Evolutionary conservation across 179 eudicot genomes (phyloP), one percentile per base, ranked within the genome.

Genomic region (Vitellaria paradoxa): DNA sequence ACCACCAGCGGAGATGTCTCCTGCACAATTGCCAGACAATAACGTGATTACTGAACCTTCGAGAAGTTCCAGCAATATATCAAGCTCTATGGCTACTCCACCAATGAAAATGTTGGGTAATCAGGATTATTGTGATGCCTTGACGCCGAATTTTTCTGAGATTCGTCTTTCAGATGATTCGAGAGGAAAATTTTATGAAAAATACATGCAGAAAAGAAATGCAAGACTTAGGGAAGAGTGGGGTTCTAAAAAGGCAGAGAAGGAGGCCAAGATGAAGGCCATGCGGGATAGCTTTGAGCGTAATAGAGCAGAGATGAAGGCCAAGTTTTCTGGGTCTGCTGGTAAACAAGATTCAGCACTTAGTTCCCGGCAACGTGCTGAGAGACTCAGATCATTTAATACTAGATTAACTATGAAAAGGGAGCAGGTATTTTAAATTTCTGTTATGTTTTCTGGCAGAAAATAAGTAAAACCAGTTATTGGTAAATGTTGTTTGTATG

Each of bases 161-260:
- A 83, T 88, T 70, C 78, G 86, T 79, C 79, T 85, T 71, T 81
- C 88, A 60, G 97, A 92, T 63, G 93, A 91, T 75, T 91, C 91
- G 26, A 87, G 87, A 82, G 99, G 99, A 42, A 94, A 89, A 80
- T 79, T 80, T 18, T 96, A 96, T 73, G 85, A 84, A 62, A 88
- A 63, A 45, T 96, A 96, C 76, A 88, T 88, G 88, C 93, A 94
- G 80, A 94, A 85, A 86, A 84, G 99, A 80, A 88, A 94, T 82
- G 92, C 86, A 69, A 96, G 89, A 76, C 84, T 96, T 70, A 88
- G 78, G 87, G 98, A 92, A 73, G 96, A 94, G 72, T 94, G 99
- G 99, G 79, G 89, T 79, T 88, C 90, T 23, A 88, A 80, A 23
- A 75, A 92, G 83, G 86, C 84, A 65, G 93, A 92, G 77, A 96